Evolutionary conservation across 1,284 basidiomycete species (phyloP).

Genomic region (Cryptococcus hybrid): DNA sequence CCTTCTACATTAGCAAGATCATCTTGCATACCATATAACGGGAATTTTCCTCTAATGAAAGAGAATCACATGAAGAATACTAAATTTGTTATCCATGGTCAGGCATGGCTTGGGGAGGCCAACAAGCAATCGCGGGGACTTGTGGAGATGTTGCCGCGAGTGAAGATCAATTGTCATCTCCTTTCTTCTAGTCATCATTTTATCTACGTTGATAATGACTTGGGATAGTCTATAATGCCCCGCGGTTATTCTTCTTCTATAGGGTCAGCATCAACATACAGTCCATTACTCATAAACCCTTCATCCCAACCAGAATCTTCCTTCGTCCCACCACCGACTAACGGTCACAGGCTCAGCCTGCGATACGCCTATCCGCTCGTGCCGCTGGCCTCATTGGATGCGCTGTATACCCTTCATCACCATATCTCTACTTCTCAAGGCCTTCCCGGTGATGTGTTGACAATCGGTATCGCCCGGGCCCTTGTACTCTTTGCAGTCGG

Average conservation of each 20-base stretch:
- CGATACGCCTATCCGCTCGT: constrained; percentile 12
- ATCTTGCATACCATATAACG: no score
- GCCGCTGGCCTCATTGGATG: constrained; percentile 5
- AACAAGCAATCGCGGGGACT: neutral
- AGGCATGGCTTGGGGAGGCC: no score
- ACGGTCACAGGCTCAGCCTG: neutral
- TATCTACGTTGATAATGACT: neutral
- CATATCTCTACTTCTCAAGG: neutral
- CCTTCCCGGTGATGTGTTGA: neutral
- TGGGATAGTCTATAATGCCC: neutral
- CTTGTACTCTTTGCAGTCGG: constrained; percentile 5
- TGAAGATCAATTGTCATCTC: neutral
- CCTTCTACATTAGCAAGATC: no score
- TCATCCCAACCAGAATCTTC: neutral
- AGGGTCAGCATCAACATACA: neutral
- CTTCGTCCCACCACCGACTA: neutral
- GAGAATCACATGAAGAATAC: no score
- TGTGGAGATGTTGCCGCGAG: neutral
- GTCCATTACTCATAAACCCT: neutral
- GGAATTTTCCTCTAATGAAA: no score
- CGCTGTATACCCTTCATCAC: constrained; percentile 1
- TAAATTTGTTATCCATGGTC: no score
- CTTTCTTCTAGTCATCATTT: neutral
- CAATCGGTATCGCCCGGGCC: constrained; percentile 1
- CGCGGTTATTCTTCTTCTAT: neutral